Percentiles rank a stretch among this genome's conserved stretches.
phyloP scores from a whole-genome alignment of 83 land plant genomes.

The Diphasiastrum complanatum region DNA sequence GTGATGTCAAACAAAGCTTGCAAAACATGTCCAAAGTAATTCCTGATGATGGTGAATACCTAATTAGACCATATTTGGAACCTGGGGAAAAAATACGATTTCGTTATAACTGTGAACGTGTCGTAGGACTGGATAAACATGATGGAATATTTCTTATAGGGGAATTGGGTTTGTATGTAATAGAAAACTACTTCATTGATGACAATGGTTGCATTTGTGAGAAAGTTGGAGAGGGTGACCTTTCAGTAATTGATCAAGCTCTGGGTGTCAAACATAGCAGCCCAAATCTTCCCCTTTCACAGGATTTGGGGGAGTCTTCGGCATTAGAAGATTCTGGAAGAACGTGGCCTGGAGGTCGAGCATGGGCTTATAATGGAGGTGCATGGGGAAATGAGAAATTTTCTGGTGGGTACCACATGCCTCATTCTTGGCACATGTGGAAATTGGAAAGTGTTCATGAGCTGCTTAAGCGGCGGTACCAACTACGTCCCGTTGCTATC shows the following conservation, averaged over 20 bases:
- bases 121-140: slow-evolving; percentile 94
- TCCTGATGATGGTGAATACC: slow-evolving; percentile 87
- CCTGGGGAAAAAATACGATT: slow-evolving; percentile 86
- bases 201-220: slow-evolving; percentile 76
- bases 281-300: slow-evolving; percentile 41
- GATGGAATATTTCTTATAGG: slow-evolving; percentile 98
- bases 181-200: slow-evolving; percentile 89
- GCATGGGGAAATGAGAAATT: slow-evolving; percentile 98
- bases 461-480: slow-evolving; percentile 90
- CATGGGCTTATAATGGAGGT: slow-evolving; percentile 97
- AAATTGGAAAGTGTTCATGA: slow-evolving; percentile 97
- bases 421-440: slow-evolving; percentile 97
- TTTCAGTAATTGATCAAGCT: slow-evolving; percentile 94
- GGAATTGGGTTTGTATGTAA: slow-evolving; percentile 75
- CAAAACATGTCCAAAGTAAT: slow-evolving; percentile 57
- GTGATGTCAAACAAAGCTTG: slow-evolving; percentile 36
- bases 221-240: slow-evolving; percentile 74
- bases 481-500: slow-evolving; percentile 96
- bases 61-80: slow-evolving; percentile 86
- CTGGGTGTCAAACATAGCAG: slow-evolving; percentile 78
- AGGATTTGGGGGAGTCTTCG: slow-evolving; percentile 41
- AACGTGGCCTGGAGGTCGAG: slow-evolving; percentile 72
- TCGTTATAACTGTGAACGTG: slow-evolving; percentile 94
- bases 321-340: slow-evolving; percentile 46
- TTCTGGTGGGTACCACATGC: slow-evolving; percentile 48